Evolutionary conservation across 2,329 filamentous ascomycete species (phyloP).

Genomic region (Simplicillium aogashimaense): DNA sequence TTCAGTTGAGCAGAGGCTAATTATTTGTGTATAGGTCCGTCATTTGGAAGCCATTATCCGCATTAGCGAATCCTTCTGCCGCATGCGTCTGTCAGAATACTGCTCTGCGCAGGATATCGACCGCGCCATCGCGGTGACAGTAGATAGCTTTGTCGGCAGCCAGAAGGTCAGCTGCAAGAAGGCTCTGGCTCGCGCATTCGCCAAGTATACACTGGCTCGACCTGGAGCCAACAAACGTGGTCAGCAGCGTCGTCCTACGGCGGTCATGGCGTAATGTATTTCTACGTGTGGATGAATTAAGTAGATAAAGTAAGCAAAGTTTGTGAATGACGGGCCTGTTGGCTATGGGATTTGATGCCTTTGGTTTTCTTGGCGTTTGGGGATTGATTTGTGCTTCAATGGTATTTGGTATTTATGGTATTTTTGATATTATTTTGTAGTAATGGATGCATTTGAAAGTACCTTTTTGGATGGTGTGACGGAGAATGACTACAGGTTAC

Average conservation of each 20-base stretch:
- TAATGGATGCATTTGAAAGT: no score
- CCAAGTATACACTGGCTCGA: constrained; percentile 70
- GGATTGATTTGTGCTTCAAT: no score
- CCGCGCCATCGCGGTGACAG: constrained; percentile 90
- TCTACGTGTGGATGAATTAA: no score
- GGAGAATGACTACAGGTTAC: no score
- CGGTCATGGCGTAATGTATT: no score
- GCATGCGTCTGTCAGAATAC: constrained; percentile 97
- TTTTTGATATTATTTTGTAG: no score
- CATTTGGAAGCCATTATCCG: constrained; percentile 97
- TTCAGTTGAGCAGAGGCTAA: background rate
- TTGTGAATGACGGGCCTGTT: no score
- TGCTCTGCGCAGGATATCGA: constrained; percentile 87
- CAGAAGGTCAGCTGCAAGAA: constrained; percentile 99
- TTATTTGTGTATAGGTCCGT: constrained; percentile 55
- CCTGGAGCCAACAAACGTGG: constrained; percentile 23
- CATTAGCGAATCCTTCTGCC: constrained; percentile 87
- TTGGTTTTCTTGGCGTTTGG: no score
- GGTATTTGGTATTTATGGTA: no score
- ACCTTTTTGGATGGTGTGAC: no score
- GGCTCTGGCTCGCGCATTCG: constrained; percentile 84
- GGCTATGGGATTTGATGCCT: no score
- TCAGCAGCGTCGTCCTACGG: constrained; percentile 31
- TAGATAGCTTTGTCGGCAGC: constrained; percentile 90
- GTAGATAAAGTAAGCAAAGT: no score